Evolutionary conservation across 2,329 filamentous ascomycete species (phyloP).

Genomic region (Trichoderma sp.): DNA sequence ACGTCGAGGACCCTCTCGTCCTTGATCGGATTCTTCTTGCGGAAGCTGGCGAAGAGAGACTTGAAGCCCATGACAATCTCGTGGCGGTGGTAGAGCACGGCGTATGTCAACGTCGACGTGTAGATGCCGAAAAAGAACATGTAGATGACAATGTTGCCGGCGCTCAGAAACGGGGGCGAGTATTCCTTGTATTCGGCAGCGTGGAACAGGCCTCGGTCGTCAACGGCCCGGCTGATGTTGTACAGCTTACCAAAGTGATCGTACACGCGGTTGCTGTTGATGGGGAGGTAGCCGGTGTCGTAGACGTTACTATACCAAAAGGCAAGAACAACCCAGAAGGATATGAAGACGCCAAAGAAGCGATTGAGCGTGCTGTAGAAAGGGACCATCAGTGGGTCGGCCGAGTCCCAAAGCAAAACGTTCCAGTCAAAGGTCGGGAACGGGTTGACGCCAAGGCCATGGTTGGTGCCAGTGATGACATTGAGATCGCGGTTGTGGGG

Average conservation of each 20-base stretch:
- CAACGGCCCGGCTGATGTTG: constrained; percentile 47
- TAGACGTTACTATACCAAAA: constrained; percentile 63
- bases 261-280: constrained; percentile 54
- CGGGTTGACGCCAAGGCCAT: constrained; percentile 49
- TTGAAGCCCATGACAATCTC: constrained; percentile 54
- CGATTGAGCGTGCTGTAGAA: constrained; percentile 65
- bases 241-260: constrained; percentile 52
- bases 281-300: constrained; percentile 56
- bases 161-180: constrained; percentile 54
- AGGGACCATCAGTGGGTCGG: constrained; percentile 51
- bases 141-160: constrained; percentile 54
- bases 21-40: constrained; percentile 40
- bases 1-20: constrained; percentile 46
- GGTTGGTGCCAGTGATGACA: constrained; percentile 47
- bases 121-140: constrained; percentile 59
- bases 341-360: constrained; percentile 57
- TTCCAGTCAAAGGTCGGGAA: constrained; percentile 54
- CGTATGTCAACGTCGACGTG: constrained; percentile 53
- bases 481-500: constrained; percentile 48
- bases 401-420: constrained; percentile 45
- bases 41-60: constrained; percentile 49
- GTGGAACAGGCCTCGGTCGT: constrained; percentile 49
- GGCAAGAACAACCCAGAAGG: constrained; percentile 55
- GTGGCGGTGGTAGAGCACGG: constrained; percentile 53
- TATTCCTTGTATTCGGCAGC: constrained; percentile 50